Evolutionary conservation across 116 monocot species (phyloP), one percentile per base, ranked within the genome.

Genomic region (Trichopus zeylanicus): DNA sequence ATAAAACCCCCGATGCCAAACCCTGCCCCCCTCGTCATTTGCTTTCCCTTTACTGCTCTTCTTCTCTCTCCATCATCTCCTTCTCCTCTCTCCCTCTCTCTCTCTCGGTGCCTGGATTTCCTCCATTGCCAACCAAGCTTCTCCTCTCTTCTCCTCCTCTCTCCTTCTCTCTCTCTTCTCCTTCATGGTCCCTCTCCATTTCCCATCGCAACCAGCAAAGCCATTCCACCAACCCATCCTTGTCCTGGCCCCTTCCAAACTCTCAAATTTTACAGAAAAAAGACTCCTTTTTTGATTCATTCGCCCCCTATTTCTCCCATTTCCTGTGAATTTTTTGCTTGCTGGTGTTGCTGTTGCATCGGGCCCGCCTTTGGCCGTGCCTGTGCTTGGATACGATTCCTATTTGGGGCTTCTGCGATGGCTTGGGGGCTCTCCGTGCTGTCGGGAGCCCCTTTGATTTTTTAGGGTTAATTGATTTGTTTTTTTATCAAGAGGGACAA

Each of bases 81-180:
- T n/a, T n/a, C n/a, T n/a, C n/a, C 51, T 48, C 56, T 53, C 52
- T 42, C 18, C 15, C 38, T 38, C 38, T 12, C 38, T 1, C 38
- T 12, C 38, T 38, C 4, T 38, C 13, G 13, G 42, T 10, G 42
- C n/a, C 13, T 42, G 21, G 52, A 27, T 69, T 63, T 38, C 57
- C 67, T 65, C 55, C 34, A 63, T 52, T 55, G 29, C 48, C 31
- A 69, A 69, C 39, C 35, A 60, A 65, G 13, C 53, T 70, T 42
- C 42, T 42, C n/a, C 35, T 62, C 31, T 29, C 35, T 15, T n/a
- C n/a, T n/a, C n/a, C n/a, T n/a, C n/a, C n/a, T n/a, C n/a, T n/a
- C n/a, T n/a, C n/a, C n/a, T n/a, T n/a, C n/a, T n/a, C n/a, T n/a
- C n/a, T n/a, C n/a, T n/a, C n/a, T n/a, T n/a, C n/a, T n/a, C n/a